phyloP scores from a whole-genome alignment of 805 yeast species.

The Sugiyamaella floridensis region DNA sequence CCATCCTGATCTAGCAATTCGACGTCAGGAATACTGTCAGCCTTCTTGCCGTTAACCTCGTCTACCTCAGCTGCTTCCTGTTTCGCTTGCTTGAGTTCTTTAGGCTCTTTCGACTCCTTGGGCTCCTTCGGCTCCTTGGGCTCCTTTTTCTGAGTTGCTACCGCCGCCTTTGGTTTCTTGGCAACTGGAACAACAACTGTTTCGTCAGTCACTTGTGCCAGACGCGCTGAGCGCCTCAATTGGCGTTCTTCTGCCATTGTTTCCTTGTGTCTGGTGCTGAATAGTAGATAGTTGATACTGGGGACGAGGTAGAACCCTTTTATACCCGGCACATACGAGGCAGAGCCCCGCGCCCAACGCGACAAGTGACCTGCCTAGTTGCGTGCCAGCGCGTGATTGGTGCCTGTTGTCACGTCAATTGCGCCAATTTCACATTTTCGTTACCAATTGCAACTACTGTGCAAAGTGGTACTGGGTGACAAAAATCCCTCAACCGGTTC shows the following conservation, averaged over 20 bases:
- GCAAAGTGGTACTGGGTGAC: too few species aligned
- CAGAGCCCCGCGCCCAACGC: not conserved
- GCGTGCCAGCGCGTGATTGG: not conserved
- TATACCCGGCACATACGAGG: not conserved
- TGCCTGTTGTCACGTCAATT: too few species aligned
- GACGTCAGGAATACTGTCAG: constrained; percentile 62
- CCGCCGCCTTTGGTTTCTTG: not conserved
- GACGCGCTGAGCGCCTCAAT: constrained; percentile 16
- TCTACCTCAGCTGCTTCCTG: constrained; percentile 7
- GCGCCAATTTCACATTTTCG: too few species aligned
- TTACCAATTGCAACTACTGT: too few species aligned
- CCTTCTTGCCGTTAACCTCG: constrained; percentile 34
- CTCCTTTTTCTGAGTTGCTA: constrained; percentile 7
- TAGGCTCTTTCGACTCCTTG: constrained; percentile 8
- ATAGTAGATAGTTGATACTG: not conserved
- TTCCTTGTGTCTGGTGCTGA: not conserved
- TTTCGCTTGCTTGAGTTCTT: constrained; percentile 9
- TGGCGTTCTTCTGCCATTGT: constrained; percentile 11
- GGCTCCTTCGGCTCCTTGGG: constrained; percentile 2
- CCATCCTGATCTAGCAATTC: constrained; percentile 63
- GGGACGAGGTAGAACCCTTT: not conserved
- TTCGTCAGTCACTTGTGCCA: constrained; percentile 4
- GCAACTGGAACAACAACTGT: not conserved
- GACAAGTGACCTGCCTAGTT: too few species aligned
- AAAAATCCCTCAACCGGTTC: too few species aligned